A percentile compares a stretch with the other conserved stretches of the same genome.
phyloP scores from a whole-genome alignment of 2,329 filamentous ascomycete species.

The Aquanectria penicillioides region DNA sequence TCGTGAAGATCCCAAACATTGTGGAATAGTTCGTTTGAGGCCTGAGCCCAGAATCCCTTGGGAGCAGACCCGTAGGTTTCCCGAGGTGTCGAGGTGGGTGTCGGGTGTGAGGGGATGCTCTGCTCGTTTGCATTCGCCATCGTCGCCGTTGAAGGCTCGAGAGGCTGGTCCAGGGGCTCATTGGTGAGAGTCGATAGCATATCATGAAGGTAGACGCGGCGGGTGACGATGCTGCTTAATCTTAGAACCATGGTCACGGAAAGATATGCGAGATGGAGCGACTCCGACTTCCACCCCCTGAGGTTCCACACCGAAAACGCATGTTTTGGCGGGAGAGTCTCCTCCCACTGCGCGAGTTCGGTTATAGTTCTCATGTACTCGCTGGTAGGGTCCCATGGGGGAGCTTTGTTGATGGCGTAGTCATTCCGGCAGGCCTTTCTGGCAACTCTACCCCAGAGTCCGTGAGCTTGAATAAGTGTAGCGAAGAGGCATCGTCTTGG shows the following conservation, averaged over 20 bases:
- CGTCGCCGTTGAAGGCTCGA: constrained; percentile 23
- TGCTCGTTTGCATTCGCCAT: constrained; percentile 31
- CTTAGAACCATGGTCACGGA: constrained; percentile 48
- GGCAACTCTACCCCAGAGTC: constrained; percentile 49
- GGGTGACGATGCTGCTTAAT: constrained; percentile 49
- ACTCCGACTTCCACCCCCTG: constrained; percentile 47
- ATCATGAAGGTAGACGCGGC: constrained; percentile 47
- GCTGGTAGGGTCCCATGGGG: constrained; percentile 39
- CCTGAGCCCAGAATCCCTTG: constrained; percentile 40
- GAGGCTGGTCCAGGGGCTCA: constrained; percentile 1
- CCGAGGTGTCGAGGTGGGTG: constrained; percentile 1
- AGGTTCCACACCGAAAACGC: constrained; percentile 50
- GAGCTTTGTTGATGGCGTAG: constrained; percentile 11
- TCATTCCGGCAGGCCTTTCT: constrained; percentile 38
- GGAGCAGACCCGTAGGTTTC: constrained; percentile 29
- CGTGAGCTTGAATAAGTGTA: constrained; percentile 49
- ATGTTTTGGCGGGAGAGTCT: constrained; percentile 44
- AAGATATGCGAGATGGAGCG: constrained; percentile 48
- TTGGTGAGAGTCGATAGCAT: constrained; percentile 34
- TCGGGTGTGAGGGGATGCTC: background rate
- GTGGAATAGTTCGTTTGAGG: constrained; percentile 46
- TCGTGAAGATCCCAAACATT: constrained; percentile 49
- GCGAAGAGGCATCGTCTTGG: constrained; percentile 48
- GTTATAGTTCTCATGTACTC: constrained; percentile 37
- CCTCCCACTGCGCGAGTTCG: constrained; percentile 42